Evolutionary conservation across 805 yeast species (phyloP).

Genomic region (Saccharomycopsis olivae): DNA sequence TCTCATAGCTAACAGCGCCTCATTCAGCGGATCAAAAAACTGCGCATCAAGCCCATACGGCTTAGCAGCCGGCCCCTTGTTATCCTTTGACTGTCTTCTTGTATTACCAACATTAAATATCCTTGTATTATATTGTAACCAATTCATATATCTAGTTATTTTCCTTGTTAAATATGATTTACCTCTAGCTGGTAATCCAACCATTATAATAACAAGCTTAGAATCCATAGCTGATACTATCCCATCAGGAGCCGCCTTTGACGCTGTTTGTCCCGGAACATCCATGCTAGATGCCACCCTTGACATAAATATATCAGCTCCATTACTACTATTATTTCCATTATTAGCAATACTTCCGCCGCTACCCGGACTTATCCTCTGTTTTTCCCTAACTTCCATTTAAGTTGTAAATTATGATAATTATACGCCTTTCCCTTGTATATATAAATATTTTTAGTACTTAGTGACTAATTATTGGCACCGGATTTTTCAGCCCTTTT

Average conservation of each 20-base stretch:
- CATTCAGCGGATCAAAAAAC: slow-evolving; percentile 31
- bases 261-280: slow-evolving; percentile 84
- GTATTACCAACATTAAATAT: slow-evolving; percentile 65
- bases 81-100: slow-evolving; percentile 40
- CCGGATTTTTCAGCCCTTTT: too few species aligned
- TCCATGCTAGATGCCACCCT: too few species aligned
- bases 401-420: too few species aligned
- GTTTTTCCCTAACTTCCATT: too few species aligned
- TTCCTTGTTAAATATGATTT: slow-evolving; percentile 61
- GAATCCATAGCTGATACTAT: slow-evolving; percentile 28
- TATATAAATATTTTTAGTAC: too few species aligned
- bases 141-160: slow-evolving; percentile 47
- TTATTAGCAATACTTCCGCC: not conserved
- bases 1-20: slow-evolving; percentile 27
- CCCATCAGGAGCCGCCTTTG: slow-evolving; percentile 71
- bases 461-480: too few species aligned
- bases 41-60: slow-evolving; percentile 25
- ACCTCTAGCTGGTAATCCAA: slow-evolving; percentile 67
- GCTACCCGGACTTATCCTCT: too few species aligned
- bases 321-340: not conserved
- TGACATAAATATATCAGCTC: slow-evolving; percentile 22
- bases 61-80: slow-evolving; percentile 25
- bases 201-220: slow-evolving; percentile 57
- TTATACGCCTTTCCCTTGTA: too few species aligned
- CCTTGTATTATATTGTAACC: slow-evolving; percentile 54